Conservation (phyloP, 306 rosid species). For the Glycine latifolia region DNA sequence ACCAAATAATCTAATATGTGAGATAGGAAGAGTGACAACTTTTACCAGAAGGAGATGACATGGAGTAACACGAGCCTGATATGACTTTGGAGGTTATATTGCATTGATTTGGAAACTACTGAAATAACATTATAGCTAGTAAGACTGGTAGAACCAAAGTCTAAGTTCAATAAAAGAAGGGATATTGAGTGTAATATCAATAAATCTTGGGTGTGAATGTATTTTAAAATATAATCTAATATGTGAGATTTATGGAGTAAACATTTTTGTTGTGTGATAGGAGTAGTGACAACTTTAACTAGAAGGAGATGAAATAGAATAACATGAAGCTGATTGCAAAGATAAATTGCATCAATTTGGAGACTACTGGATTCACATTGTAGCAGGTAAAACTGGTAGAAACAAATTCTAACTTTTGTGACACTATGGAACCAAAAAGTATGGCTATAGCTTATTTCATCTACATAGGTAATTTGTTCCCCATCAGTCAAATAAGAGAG, state of each 20-base stretch:
- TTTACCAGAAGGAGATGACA: not conserved
- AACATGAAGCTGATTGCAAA: not conserved
- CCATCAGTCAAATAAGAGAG: too few relatives aligned
- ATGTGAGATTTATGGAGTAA: not conserved
- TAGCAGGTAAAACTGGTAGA: not conserved
- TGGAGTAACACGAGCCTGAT: not conserved
- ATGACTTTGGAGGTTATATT: not conserved
- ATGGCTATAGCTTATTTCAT: too few relatives aligned
- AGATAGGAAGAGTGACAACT: constrained; percentile 15
- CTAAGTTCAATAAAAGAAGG: not conserved
- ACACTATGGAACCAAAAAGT: not conserved
- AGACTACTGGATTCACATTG: not conserved
- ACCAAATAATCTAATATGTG: not conserved
- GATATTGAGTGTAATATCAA: not conserved
- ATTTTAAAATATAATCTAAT: not conserved
- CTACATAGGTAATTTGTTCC: too few relatives aligned
- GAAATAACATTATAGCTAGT: not conserved
- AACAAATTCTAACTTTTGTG: not conserved
- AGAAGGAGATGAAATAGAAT: not conserved
- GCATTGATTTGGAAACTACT: not conserved
- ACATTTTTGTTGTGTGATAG: not conserved
- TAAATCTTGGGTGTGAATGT: not conserved
- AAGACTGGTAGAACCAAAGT: not conserved
- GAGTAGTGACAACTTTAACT: constrained; percentile 1
- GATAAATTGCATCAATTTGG: not conserved